Evolutionary conservation across 2,329 filamentous ascomycete species (phyloP), one percentile per base, ranked within the genome.

Genomic region (Talaromyces pinophilus): DNA sequence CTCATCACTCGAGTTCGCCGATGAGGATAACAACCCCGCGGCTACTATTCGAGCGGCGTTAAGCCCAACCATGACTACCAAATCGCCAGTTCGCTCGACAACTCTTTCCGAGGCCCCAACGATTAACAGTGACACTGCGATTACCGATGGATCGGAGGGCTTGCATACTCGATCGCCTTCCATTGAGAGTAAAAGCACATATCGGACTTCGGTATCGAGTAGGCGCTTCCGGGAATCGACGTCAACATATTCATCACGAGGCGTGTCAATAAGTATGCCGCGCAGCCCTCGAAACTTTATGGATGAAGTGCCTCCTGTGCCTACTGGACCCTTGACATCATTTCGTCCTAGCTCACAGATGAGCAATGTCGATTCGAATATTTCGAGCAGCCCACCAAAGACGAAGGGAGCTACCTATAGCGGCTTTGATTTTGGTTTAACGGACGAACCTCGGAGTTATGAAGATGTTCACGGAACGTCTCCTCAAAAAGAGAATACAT

Each of bases 1-100:
- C 40, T 76, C 79, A 4, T 82, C 83, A 11, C 78, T 85, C 0
- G 81, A 84, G 62, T 69, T 82, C 13, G 78, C 78, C 7, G 81
- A 80, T 66, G 76, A 85, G 60, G 85, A 87, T 69, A 82, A 78
- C 64, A 59, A 62, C 30, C 62, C 65, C 19, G 46, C 62, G 7
- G 19, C 59, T 15, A 62, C 55, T 2, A 63, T 59, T 19, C 66
- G 63, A 52, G 52, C 40, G 25, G 62, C 67, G 4, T 40, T 61
- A 30, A 63, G 65, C 19, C 67, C 59, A 50, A 65, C 67, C 19
- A n/a, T 50, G 28, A 54, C 64, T 17, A 42, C 60, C 10, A 57
- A 62, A 38, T 60, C 65, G 22, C 65, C 60, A 38, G 35, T 63
- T 61, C 50, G 44, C 33, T 44, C 57, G 35, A 61, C 54, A 7